phyloP scores from a whole-genome alignment of 495 filamentous ascomycete species.

The Filosporella fistucella region DNA sequence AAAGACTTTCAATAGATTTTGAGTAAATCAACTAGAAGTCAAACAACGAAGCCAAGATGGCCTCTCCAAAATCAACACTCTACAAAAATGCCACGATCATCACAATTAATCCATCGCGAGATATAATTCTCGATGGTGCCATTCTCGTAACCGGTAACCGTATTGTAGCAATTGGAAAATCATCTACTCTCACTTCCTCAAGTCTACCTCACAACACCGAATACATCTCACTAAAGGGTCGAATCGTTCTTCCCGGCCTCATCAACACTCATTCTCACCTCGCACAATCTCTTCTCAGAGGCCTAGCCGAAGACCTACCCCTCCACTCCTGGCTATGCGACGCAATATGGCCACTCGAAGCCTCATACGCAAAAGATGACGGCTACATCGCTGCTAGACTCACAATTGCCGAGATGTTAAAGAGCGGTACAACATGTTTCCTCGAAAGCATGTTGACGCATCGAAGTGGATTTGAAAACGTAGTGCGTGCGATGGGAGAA shows the following conservation, averaged over 20 bases:
- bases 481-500: conserved; percentile 16
- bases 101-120: conserved; percentile 17
- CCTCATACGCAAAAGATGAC: conserved; percentile 16
- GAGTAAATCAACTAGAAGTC: too few species aligned
- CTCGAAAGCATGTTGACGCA: conserved; percentile 24
- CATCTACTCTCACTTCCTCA: neutral
- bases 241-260: conserved; percentile 20
- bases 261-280: conserved; percentile 23
- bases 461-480: conserved; percentile 21
- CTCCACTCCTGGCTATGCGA: conserved; percentile 22
- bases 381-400: conserved; percentile 19
- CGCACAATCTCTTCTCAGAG: conserved; percentile 19
- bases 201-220: conserved; percentile 8
- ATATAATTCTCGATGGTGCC: conserved; percentile 19
- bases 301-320: conserved; percentile 19
- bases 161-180: conserved; percentile 14
- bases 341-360: conserved; percentile 19
- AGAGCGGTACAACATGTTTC: conserved; percentile 20
- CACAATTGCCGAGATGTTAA: conserved; percentile 22
- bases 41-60: too few species aligned
- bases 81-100: conserved; percentile 20
- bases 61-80: conserved; percentile 13
- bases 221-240: conserved; percentile 13
- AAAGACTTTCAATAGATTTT: too few species aligned
- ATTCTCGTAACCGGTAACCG: conserved; percentile 14